Conservation (phyloP, 2,329 filamentous ascomycete genomes). For the Colletotrichum aenigma region DNA sequence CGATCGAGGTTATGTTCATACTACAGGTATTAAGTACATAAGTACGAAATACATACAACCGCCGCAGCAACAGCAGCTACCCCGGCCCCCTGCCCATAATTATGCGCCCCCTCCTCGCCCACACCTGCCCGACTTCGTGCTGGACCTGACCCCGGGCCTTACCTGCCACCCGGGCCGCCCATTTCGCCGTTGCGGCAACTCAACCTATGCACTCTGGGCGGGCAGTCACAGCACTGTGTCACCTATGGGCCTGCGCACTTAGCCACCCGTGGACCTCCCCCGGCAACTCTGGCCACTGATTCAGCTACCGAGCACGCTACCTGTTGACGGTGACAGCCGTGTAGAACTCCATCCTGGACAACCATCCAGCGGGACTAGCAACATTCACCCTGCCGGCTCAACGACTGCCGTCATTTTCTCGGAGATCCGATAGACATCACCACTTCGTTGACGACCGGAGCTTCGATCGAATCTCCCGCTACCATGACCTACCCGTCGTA, state of each 20-base stretch:
- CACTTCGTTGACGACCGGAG: not conserved
- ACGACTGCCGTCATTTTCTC: not conserved
- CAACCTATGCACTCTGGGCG: not conserved
- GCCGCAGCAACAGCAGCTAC: not conserved
- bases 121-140: not conserved
- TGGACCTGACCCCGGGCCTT: not conserved
- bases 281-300: not conserved
- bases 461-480: not conserved
- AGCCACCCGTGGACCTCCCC: not conserved
- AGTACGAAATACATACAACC: not conserved
- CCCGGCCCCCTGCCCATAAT: not conserved
- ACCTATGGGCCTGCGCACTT: not conserved
- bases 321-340: not conserved
- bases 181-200: constrained; percentile 1
- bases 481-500: constrained; percentile 9
- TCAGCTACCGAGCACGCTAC: not conserved
- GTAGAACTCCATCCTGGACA: not conserved
- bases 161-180: constrained; percentile 2
- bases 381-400: not conserved
- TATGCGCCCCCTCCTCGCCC: not conserved
- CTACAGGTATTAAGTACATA: not conserved
- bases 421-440: not conserved
- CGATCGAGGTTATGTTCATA: not conserved
- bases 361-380: not conserved
- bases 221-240: not conserved